Percentiles rank a stretch among this genome's conserved stretches.
phyloP scores from a whole-genome alignment of 306 rosid species.

The Pyrus pyrifolia region DNA sequence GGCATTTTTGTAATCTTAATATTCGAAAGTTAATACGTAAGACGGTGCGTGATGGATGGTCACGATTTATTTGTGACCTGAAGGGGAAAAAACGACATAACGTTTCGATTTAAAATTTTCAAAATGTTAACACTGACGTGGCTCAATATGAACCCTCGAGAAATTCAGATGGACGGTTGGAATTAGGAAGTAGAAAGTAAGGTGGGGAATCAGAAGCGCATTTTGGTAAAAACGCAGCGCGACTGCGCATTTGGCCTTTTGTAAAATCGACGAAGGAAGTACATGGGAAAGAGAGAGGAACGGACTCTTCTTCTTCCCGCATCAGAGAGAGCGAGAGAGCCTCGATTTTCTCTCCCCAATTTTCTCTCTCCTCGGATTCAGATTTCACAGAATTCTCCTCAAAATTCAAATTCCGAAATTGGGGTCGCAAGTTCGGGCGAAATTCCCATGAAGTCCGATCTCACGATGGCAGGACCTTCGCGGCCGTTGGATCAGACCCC shows the following conservation, averaged over 20 bases:
- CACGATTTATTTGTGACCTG: too few relatives aligned
- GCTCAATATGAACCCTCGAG: not conserved
- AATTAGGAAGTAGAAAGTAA: too few relatives aligned
- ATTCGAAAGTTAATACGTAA: not conserved
- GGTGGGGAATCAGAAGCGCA: not conserved
- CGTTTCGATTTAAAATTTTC: not conserved
- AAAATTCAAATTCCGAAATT: not conserved
- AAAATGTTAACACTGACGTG: not conserved
- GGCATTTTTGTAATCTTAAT: too few relatives aligned
- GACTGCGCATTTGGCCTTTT: not conserved
- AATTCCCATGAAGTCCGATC: constrained; percentile 22
- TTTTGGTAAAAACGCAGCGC: not conserved
- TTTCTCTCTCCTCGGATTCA: not conserved
- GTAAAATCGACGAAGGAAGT: too few relatives aligned
- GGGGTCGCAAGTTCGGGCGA: constrained; percentile 17
- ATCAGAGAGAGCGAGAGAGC: not conserved
- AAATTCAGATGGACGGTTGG: not conserved
- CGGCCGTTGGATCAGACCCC: constrained; percentile 35
- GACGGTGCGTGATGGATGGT: accelerated
- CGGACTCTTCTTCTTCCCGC: not conserved
- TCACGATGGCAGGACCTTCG: constrained; percentile 36
- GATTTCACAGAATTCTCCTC: not conserved
- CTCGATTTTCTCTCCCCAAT: not conserved
- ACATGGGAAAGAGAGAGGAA: not conserved
- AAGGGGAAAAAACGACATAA: not conserved